Evolutionary conservation across 345 rosid genomes (phyloP).

Genomic region (Reutealis trisperma): DNA sequence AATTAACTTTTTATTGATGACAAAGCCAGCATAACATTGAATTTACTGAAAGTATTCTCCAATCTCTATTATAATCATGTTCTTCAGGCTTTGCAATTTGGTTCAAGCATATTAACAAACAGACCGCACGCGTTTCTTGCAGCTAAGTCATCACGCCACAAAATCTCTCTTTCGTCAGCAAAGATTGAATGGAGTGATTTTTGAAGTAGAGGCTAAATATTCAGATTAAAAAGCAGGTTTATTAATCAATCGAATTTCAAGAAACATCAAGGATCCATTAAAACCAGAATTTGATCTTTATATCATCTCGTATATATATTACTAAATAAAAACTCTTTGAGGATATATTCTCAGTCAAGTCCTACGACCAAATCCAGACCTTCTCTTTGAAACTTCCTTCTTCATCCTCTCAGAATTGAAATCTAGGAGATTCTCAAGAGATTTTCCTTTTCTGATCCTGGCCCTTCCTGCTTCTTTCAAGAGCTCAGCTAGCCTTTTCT

Average conservation of each 20-base stretch:
- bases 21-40: too few species aligned
- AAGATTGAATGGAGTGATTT: too few species aligned
- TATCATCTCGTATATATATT: background rate
- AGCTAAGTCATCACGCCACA: too few species aligned
- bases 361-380: conserved; percentile 7
- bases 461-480: conserved; percentile 43
- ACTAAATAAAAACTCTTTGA: background rate
- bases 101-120: too few species aligned
- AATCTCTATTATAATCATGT: too few species aligned
- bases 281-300: background rate
- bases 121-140: too few species aligned
- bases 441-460: conserved; percentile 25
- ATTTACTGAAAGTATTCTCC: too few species aligned
- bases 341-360: background rate
- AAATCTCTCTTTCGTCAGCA: too few species aligned
- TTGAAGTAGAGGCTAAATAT: background rate
- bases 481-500: conserved; percentile 38
- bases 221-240: background rate
- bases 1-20: too few species aligned
- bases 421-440: conserved; percentile 25
- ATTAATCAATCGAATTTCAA: too few species aligned
- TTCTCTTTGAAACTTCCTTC: background rate
- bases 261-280: background rate
- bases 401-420: conserved; percentile 15
- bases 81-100: too few species aligned